Evolutionary conservation across 352 stramenopile genomes (phyloP), one percentile per base, ranked within the genome.

Genomic region (Phytophthora colocasiae): DNA sequence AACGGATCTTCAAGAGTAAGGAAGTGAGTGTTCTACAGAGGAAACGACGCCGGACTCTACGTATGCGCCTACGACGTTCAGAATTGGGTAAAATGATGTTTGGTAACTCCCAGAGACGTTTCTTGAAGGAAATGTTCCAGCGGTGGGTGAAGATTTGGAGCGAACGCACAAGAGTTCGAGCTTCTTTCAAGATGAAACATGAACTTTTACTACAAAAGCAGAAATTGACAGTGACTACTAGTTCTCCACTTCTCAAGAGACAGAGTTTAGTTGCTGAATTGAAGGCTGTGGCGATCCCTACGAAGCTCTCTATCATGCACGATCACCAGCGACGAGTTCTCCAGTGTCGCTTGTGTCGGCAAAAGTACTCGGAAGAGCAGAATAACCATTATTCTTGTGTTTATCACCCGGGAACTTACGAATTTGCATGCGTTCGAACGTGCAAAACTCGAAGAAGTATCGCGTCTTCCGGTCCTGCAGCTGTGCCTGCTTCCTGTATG

Each of bases 171-270:
- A 64, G 77, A 50, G 81, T 92, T 6, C 80, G 81, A 1, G 69
- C 81, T 4, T 83, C 78, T 8, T 92, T 91, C 50, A 81, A 90
- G 43, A 34, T 91, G n/a, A 90, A 91, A 24, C 80, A 91, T 40
- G 75, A 75, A 14, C 51, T 90, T 0, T 39, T 91, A 1, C 62
- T 92, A 15, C 84, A 92, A 17, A 74, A 89, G 31, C 69, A 82
- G 22, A 68, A 69, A 22, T 47, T 92, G 1, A 59, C 58, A 0
- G 46, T 45, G 40, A 75, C 66, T 0, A 64, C 61, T 3, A 71
- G 44, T 15, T 75, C 61, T 19, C 55, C 50, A 1, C 2, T 67
- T 5, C 4, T 75, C 12, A 71, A 45, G 57, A 69, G 44, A 46
- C 34, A 63, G 17, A 62, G 26, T 19, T 17, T 72, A 5, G 4